Evolutionary conservation across 1,284 basidiomycete genomes (phyloP).

Genomic region (Exobasidium rhododendri): DNA sequence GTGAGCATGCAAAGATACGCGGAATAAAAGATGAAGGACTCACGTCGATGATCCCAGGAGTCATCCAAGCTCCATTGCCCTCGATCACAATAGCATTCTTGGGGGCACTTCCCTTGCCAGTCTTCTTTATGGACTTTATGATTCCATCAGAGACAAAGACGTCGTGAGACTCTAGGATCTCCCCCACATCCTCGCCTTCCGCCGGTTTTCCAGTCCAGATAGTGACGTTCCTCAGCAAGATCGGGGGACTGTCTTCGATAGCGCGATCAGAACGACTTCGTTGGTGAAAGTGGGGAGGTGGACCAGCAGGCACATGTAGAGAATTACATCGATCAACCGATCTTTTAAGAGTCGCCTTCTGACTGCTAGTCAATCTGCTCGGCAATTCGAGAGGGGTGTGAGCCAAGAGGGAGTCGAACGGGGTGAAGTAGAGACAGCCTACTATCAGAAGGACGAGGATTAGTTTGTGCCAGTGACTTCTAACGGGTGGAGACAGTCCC

Average conservation of each 20-base stretch:
- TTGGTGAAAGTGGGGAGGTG: constrained; percentile 60
- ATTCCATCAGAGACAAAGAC: constrained; percentile 58
- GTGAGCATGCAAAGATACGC: neutral
- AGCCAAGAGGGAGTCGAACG: neutral
- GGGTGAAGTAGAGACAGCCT: too few relatives aligned
- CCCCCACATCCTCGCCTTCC: constrained; percentile 61
- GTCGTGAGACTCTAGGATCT: constrained; percentile 61
- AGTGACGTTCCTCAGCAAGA: constrained; percentile 71
- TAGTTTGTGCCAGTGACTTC: too few relatives aligned
- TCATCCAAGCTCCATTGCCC: constrained; percentile 41
- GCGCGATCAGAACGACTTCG: constrained; percentile 70
- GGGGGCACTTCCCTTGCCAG: constrained; percentile 11
- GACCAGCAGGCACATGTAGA: constrained; percentile 46
- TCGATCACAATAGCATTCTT: constrained; percentile 22
- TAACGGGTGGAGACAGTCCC: too few relatives aligned
- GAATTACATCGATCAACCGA: constrained; percentile 19
- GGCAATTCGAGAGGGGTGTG: neutral
- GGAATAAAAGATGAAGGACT: neutral
- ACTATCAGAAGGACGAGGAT: too few relatives aligned
- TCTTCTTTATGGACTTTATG: constrained; percentile 55
- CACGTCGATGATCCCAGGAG: constrained; percentile 66
- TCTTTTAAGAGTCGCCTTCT: neutral
- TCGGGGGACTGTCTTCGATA: constrained; percentile 65
- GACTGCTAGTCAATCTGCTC: neutral
- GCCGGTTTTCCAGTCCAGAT: constrained; percentile 69